Evolutionary conservation across 2,329 filamentous ascomycete species (phyloP).

Genomic region (Fusarium newnesense): DNA sequence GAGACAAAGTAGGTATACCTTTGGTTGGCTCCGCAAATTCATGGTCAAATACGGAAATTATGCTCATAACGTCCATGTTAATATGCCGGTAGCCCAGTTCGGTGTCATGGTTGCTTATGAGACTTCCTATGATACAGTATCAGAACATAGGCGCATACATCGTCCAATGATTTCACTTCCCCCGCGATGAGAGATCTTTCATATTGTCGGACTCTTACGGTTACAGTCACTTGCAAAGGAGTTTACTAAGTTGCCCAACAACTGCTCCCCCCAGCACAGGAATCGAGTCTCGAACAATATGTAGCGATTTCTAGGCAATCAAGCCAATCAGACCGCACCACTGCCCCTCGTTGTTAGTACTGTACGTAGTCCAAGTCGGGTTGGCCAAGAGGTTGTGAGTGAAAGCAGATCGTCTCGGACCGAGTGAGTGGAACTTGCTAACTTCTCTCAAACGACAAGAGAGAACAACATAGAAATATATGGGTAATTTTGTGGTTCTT

Average conservation of each 20-base stretch:
- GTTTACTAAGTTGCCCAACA: neutral
- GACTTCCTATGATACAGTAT: slow-evolving; percentile 1
- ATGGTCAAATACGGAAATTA: neutral
- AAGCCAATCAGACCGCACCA: slow-evolving; percentile 5
- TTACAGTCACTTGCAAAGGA: neutral
- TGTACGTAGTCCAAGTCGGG: slow-evolving; percentile 1
- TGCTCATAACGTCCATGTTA: slow-evolving; percentile 1
- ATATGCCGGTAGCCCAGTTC: neutral
- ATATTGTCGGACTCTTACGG: neutral
- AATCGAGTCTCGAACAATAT: slow-evolving; percentile 3
- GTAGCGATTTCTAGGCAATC: slow-evolving; percentile 8
- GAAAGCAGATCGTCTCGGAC: slow-evolving; percentile 19
- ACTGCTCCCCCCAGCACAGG: slow-evolving; percentile 6
- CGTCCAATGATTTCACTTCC: neutral
- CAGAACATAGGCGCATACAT: neutral
- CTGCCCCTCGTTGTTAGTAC: slow-evolving; percentile 20
- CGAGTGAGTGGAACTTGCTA: slow-evolving; percentile 20
- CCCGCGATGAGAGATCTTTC: neutral
- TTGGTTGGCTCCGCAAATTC: slow-evolving; percentile 3
- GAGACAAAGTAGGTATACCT: neutral
- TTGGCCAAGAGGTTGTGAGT: slow-evolving; percentile 7
- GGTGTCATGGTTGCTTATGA: slow-evolving; percentile 1
- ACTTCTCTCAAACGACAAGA: slow-evolving; percentile 13
- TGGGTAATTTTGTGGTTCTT: slow-evolving; percentile 16
- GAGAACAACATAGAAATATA: slow-evolving; percentile 11